These are phyloP conservation scores for Suhomyces sp. DNA, from an alignment of 805 yeast genomes.

Conservation along the genomic window DNA sequence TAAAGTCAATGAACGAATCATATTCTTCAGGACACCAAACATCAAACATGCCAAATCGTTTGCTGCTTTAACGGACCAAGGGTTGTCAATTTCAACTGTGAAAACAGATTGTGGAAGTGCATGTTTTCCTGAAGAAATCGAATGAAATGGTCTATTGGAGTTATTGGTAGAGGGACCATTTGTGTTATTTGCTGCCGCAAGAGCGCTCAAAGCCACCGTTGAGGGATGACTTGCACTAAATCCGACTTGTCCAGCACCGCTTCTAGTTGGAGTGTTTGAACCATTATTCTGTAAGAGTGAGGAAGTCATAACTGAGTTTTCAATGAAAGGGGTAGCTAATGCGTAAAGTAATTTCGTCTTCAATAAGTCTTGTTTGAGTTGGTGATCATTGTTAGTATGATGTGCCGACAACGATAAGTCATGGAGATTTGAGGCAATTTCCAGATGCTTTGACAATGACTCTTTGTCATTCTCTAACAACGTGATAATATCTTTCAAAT, in stretches of 20 bases:
- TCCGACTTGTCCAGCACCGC: neutral
- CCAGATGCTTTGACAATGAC: constrained; percentile 29
- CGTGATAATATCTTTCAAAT: constrained; percentile 49
- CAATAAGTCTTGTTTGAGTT: constrained; percentile 39
- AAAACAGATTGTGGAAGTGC: constrained; percentile 80
- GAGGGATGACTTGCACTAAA: constrained; percentile 9
- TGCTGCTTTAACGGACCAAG: constrained; percentile 81
- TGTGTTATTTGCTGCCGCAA: constrained; percentile 11
- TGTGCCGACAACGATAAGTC: constrained; percentile 52
- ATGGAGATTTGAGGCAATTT: constrained; percentile 55
- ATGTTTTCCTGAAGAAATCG: constrained; percentile 67
- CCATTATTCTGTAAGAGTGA: constrained; percentile 17
- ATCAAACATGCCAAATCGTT: constrained; percentile 87
- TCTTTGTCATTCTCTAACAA: constrained; percentile 43
- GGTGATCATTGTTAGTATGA: constrained; percentile 18
- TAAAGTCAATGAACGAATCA: constrained; percentile 60
- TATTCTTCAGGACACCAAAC: constrained; percentile 74
- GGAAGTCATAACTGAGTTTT: constrained; percentile 31
- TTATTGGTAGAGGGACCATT: constrained; percentile 6
- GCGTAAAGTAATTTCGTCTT: constrained; percentile 56
- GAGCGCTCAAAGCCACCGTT: constrained; percentile 28
- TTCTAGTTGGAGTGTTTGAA: constrained; percentile 15
- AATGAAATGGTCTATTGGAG: constrained; percentile 54
- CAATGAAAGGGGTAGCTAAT: constrained; percentile 65
- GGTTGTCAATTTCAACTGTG: constrained; percentile 69